These are phyloP conservation scores for Scheffersomyces stipitis DNA, from an alignment of 805 yeast genomes.

Conservation along the genomic window DNA sequence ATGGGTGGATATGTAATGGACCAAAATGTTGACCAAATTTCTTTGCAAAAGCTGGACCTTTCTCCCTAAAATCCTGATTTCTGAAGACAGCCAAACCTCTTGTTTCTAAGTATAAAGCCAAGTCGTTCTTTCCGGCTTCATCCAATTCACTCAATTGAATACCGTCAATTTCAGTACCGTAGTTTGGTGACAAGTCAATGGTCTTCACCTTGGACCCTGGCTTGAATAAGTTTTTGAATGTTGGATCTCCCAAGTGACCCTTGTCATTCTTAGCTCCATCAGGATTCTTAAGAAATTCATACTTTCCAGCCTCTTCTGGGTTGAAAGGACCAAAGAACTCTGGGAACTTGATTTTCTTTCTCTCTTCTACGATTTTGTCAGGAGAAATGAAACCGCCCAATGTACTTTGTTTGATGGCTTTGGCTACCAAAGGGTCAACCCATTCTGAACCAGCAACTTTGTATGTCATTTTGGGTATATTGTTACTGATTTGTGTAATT, in stretches of 20 bases:
- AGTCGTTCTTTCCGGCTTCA: slow-evolving; percentile 25
- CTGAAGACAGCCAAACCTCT: slow-evolving; percentile 26
- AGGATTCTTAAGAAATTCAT: slow-evolving; percentile 15
- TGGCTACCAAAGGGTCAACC: neutral
- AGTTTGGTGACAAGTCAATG: slow-evolving; percentile 23
- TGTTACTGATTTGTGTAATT: too few relatives aligned
- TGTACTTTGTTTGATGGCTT: neutral
- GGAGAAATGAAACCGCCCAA: neutral
- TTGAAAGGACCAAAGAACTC: slow-evolving; percentile 17
- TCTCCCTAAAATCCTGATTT: slow-evolving; percentile 25
- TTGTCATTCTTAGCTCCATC: slow-evolving; percentile 23
- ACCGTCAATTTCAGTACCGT: slow-evolving; percentile 26
- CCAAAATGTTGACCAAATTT: slow-evolving; percentile 25
- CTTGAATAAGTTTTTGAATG: slow-evolving; percentile 18
- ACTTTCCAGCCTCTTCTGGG: slow-evolving; percentile 15
- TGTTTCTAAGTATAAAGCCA: slow-evolving; percentile 23
- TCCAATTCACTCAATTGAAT: slow-evolving; percentile 23
- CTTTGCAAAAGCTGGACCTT: slow-evolving; percentile 20
- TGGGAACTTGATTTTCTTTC: slow-evolving; percentile 19
- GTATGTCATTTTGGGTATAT: neutral
- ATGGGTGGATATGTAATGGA: slow-evolving; percentile 28
- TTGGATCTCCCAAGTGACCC: slow-evolving; percentile 25
- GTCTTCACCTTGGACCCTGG: slow-evolving; percentile 10
- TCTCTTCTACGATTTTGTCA: slow-evolving; percentile 10
- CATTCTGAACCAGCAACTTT: neutral